Conservation (phyloP, 148 eudicot genomes). For the Euryodendron excelsum region DNA sequence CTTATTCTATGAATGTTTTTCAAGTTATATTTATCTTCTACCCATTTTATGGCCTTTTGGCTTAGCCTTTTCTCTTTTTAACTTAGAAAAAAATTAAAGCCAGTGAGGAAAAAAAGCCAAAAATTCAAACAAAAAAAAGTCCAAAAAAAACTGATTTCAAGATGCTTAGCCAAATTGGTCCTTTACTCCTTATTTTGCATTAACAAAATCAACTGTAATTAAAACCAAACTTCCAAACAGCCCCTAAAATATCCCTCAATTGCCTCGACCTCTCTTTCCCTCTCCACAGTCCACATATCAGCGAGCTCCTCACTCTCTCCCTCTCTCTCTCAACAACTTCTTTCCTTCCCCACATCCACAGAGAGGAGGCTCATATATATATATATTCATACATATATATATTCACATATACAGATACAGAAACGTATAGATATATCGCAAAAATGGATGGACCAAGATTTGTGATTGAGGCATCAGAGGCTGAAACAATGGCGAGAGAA, state of each 20-base stretch:
- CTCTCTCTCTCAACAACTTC: background rate
- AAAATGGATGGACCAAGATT: slow-evolving; percentile 56
- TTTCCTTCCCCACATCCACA: background rate
- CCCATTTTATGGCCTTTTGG: too few relatives aligned
- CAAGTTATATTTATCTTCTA: too few relatives aligned
- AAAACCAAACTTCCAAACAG: background rate
- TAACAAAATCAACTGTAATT: background rate
- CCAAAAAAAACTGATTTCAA: too few relatives aligned
- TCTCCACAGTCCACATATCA: background rate
- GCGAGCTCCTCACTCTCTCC: background rate
- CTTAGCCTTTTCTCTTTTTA: too few relatives aligned
- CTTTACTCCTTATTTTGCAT: background rate
- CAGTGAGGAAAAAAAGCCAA: too few relatives aligned
- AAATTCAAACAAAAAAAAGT: too few relatives aligned
- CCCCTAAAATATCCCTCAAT: slow-evolving; percentile 17
- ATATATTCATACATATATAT: background rate
- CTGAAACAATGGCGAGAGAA: slow-evolving; percentile 45
- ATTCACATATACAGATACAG: background rate
- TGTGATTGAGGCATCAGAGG: slow-evolving; percentile 50
- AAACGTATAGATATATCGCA: background rate
- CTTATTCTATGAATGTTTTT: too few relatives aligned
- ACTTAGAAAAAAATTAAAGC: too few relatives aligned
- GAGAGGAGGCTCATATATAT: background rate
- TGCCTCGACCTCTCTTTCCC: slow-evolving; percentile 13
- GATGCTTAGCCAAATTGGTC: background rate